A percentile compares a stretch with the other conserved stretches of the same genome.
These are phyloP conservation scores for Betula pendula DNA, from an alignment of 306 rosid genomes.

Conservation along the genomic window DNA sequence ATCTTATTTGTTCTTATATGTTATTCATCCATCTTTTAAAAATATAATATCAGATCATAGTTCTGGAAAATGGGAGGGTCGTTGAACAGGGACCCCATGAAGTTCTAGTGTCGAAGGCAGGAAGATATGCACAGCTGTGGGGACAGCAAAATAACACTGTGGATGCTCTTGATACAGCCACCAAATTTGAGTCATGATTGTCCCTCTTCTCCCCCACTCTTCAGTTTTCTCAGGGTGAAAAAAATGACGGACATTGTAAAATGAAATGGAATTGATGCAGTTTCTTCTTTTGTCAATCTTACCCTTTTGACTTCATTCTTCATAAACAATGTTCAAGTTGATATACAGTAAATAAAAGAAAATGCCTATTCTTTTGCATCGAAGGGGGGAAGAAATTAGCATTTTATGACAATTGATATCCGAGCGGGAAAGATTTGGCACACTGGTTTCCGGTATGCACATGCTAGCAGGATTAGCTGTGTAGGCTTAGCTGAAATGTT, in stretches of 20 bases:
- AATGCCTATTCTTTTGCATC: background rate
- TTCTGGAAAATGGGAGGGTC: constrained; percentile 92
- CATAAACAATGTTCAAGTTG: constrained; percentile 13
- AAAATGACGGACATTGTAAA: background rate
- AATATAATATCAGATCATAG: constrained; percentile 64
- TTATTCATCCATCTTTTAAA: constrained; percentile 6
- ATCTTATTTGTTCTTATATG: background rate
- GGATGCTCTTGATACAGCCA: constrained; percentile 67
- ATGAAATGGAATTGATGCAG: background rate
- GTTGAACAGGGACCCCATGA: constrained; percentile 95
- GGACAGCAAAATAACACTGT: constrained; percentile 86
- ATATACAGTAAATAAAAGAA: constrained; percentile 8
- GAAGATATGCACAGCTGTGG: constrained; percentile 99
- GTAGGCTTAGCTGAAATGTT: constrained; percentile 5
- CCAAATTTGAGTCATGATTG: constrained; percentile 44
- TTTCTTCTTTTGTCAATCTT: constrained; percentile 4
- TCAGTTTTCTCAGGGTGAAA: constrained; percentile 7
- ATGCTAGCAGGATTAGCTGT: background rate
- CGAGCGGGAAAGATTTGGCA: background rate
- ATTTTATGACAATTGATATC: background rate
- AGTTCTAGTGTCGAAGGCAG: constrained; percentile 67
- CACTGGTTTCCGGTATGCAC: background rate
- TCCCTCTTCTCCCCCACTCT: constrained; percentile 10
- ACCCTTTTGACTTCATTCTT: constrained; percentile 21
- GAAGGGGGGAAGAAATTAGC: background rate